Conservation (phyloP, 2,329 filamentous ascomycete genomes). For the Phialemonium atrogriseum region DNA sequence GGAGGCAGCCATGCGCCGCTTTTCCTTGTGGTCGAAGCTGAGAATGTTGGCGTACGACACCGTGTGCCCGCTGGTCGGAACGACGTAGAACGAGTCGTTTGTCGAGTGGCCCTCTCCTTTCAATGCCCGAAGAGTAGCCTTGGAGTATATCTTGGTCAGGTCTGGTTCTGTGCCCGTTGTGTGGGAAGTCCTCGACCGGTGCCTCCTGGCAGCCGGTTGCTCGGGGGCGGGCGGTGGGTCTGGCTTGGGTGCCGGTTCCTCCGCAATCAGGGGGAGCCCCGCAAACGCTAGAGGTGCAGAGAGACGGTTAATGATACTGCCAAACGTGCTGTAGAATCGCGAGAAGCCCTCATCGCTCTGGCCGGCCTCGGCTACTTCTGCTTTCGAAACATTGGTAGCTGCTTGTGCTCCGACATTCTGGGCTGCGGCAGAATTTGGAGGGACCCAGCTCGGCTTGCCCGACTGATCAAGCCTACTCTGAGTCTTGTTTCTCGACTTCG, state of each 20-base stretch:
- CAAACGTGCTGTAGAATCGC: constrained; percentile 87
- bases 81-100: constrained; percentile 84
- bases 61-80: constrained; percentile 84
- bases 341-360: constrained; percentile 70
- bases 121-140: constrained; percentile 73
- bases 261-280: constrained; percentile 67
- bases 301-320: constrained; percentile 77
- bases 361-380: constrained; percentile 9
- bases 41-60: constrained; percentile 90
- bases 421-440: constrained; percentile 27
- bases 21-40: constrained; percentile 59
- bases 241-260: constrained; percentile 30
- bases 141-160: constrained; percentile 74
- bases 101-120: constrained; percentile 57
- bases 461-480: constrained; percentile 46
- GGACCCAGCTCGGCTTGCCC: constrained; percentile 45
- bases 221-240: constrained; percentile 29
- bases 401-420: constrained; percentile 15
- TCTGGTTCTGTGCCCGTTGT: constrained; percentile 54
- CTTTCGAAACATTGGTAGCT: constrained; percentile 10
- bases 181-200: constrained; percentile 19
- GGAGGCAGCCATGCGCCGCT: constrained; percentile 47
- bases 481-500: constrained; percentile 35
- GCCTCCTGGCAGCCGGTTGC: constrained; percentile 27
- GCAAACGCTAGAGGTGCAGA: constrained; percentile 90